Evolutionary conservation across 1,284 basidiomycete species (phyloP).

Genomic region (Ustilago bromivora): DNA sequence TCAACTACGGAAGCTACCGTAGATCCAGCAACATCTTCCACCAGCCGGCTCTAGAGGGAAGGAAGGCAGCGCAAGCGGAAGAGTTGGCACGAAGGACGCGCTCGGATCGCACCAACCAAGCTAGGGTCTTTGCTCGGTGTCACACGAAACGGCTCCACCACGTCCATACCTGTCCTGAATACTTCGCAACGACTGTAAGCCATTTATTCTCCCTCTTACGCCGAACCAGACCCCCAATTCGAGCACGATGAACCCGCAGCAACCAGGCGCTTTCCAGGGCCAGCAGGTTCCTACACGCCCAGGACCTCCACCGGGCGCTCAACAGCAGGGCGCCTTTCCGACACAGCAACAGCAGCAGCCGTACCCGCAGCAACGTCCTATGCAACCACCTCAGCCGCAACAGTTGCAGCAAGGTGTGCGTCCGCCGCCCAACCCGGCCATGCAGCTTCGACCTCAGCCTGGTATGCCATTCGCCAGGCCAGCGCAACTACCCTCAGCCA

Average conservation of each 20-base stretch:
- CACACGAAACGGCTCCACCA: neutral
- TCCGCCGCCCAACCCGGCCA: conserved; percentile 23
- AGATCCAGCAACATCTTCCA: neutral
- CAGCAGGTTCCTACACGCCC: conserved; percentile 33
- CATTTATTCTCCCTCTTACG: too few species aligned
- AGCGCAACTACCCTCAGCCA: conserved; percentile 16
- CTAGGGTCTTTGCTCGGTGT: neutral
- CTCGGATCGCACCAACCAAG: neutral
- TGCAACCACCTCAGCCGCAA: conserved; percentile 21
- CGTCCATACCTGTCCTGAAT: too few species aligned
- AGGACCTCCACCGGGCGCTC: conserved; percentile 17
- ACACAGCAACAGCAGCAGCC: conserved; percentile 40
- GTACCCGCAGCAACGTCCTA: conserved; percentile 27
- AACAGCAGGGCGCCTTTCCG: conserved; percentile 21
- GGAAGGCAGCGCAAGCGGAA: neutral
- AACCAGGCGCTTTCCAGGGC: conserved; percentile 21
- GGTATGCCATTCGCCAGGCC: conserved; percentile 31
- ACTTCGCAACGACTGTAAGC: neutral
- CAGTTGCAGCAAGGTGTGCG: conserved; percentile 22
- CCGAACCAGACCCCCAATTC: neutral
- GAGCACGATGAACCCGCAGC: conserved; percentile 31
- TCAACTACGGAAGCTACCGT: neutral
- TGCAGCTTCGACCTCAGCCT: conserved; percentile 38
- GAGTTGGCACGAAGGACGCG: neutral
- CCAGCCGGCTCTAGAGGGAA: neutral